A percentile compares a stretch with the other conserved stretches of the same genome.
Conservation (phyloP, 2,329 filamentous ascomycete genomes). For the Arthrocladium fulminans region DNA sequence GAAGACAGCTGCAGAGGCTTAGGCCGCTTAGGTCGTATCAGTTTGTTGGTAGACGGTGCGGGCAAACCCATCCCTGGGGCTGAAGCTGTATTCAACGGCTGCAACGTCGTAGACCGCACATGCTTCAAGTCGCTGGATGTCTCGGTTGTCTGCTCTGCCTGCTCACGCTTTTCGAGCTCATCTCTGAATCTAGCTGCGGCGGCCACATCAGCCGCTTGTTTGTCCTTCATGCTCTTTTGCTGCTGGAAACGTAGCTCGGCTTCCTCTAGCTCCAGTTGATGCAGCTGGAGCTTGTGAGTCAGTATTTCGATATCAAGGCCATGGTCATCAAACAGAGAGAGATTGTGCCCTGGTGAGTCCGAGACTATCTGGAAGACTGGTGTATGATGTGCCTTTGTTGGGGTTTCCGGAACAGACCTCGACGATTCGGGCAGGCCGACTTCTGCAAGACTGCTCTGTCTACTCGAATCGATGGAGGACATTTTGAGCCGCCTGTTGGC, state of each 20-base stretch:
- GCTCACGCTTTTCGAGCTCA: not conserved
- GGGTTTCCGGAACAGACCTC: not conserved
- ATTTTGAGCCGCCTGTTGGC: not conserved
- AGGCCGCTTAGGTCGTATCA: constrained; percentile 1
- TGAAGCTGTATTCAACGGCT: not conserved
- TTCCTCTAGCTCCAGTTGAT: constrained; percentile 7
- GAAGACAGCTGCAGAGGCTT: constrained; percentile 1
- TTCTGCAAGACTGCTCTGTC: not conserved
- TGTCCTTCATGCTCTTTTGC: not conserved
- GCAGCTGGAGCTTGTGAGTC: constrained; percentile 7
- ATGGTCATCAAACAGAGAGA: constrained; percentile 1
- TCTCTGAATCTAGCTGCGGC: constrained; percentile 1
- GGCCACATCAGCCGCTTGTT: constrained; percentile 2
- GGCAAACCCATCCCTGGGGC: not conserved
- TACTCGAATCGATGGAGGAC: constrained; percentile 4
- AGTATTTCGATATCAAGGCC: constrained; percentile 8
- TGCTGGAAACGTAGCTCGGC: constrained; percentile 1
- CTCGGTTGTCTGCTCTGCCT: not conserved
- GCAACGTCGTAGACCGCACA: not conserved
- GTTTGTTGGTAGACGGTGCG: not conserved
- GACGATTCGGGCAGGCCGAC: constrained; percentile 2
- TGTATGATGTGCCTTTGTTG: not conserved
- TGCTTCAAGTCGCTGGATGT: not conserved
- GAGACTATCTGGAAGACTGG: constrained; percentile 1
- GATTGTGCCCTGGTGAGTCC: not conserved